Base-by-base conservation (phyloP, 768 basidiomycete species). In the Pisolithus tinctorius region DNA sequence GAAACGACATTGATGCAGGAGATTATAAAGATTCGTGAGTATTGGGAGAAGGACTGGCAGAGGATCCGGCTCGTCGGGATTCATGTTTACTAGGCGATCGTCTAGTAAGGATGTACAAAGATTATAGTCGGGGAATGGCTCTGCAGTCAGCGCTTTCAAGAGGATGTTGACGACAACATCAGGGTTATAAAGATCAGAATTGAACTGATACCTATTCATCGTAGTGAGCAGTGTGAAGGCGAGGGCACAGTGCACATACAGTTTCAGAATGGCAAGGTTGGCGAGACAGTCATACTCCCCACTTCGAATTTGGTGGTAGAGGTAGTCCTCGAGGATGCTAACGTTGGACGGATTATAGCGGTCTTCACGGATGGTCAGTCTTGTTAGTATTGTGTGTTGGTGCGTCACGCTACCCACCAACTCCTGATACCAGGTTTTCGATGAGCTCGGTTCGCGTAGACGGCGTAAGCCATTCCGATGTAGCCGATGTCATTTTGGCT, bases 271-370 rank as follows among this genome's bases (percentile, higher is more conserved):
- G 45, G 94, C 94, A 38, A 97, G 76, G 71, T 98, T 97, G 29
- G 95, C 92, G 39, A 97, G 80, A 60, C 90, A 86, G 69, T 99
- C 95, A 60, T 97, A 97, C 65, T 92, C 88, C 58, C 87, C 84
- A 61, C 82, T 86, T 58, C 87, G 80, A 56, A 93, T 91, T 70
- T 99, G 95, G 66, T 91, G 86, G 68, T 90, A 91, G 53, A 98
- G 83, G 72, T 98, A 97, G 66, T 97, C 95, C 71, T 97, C 95
- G 53, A 98, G 83, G 58, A 93, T 88, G 36, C 82, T 76, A 53
- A 95, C 83, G 67, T 98, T 98, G 48, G 86, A 84, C 40, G 95
- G 95, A 71, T 97, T 98, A 71, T 98, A 98, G 53, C 95, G 86
- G 75, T 98, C 95, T 96, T 52, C 46, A 52, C 51, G 49, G 85